phyloP scores from a whole-genome alignment of 306 rosid species.

The Luffa acutangula region DNA sequence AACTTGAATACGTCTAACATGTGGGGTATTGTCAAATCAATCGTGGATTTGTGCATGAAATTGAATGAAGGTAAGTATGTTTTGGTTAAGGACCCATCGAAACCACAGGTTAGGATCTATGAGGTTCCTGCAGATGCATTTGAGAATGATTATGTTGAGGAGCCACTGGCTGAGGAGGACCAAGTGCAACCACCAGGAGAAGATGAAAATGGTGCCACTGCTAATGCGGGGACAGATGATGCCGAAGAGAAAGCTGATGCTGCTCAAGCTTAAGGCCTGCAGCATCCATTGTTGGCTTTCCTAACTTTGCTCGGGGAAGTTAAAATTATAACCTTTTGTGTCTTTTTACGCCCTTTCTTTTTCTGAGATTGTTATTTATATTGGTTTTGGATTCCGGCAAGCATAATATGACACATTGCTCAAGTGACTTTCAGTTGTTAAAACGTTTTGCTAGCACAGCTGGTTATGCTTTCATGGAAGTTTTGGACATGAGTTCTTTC shows the following conservation, averaged over 20 bases:
- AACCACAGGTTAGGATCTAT: slow-evolving; percentile 93
- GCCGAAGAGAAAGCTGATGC: slow-evolving; percentile 40
- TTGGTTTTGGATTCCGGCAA: slow-evolving; percentile 2
- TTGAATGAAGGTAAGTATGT: slow-evolving; percentile 88
- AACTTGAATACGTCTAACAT: slow-evolving; percentile 66
- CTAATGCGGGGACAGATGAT: slow-evolving; percentile 27
- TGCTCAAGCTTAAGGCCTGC: slow-evolving; percentile 21
- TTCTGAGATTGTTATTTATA: background rate
- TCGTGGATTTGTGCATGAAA: slow-evolving; percentile 95
- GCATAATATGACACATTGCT: slow-evolving; percentile 9
- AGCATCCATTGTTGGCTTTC: background rate
- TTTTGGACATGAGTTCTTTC: slow-evolving; percentile 1
- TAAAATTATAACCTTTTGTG: background rate
- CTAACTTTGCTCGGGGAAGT: background rate
- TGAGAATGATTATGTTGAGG: slow-evolving; percentile 93
- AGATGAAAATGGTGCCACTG: slow-evolving; percentile 42
- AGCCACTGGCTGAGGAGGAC: slow-evolving; percentile 86
- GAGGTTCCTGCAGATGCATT: slow-evolving; percentile 84
- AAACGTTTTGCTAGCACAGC: background rate
- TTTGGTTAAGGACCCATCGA: slow-evolving; percentile 80
- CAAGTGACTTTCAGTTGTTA: background rate
- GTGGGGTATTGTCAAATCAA: slow-evolving; percentile 99
- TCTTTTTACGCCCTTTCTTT: background rate
- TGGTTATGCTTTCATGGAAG: background rate
- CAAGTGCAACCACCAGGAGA: slow-evolving; percentile 84